Percentiles rank a stretch among this genome's conserved stretches.
Conservation (phyloP, 2,329 filamentous ascomycete species). For the Fusarium setosum region DNA sequence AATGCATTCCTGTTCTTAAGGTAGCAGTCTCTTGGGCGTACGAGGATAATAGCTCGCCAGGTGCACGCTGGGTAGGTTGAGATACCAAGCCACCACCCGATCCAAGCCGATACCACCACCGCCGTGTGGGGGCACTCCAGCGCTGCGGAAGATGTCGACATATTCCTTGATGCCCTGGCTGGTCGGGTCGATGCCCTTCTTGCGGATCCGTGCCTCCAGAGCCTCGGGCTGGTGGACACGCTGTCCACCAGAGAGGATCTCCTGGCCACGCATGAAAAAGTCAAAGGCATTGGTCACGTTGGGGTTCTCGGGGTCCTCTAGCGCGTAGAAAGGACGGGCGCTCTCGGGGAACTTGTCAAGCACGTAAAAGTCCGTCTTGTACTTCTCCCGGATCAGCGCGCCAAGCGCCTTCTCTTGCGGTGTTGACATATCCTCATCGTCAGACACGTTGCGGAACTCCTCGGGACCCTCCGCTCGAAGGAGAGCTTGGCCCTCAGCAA, state of each 20-base stretch:
- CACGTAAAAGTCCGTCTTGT: constrained; percentile 94
- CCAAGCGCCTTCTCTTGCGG: constrained; percentile 92
- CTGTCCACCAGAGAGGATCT: constrained; percentile 92
- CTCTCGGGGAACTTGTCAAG: constrained; percentile 95
- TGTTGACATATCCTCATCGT: constrained; percentile 84
- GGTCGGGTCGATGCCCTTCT: constrained; percentile 83
- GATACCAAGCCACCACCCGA: constrained; percentile 79
- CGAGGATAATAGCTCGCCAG: constrained; percentile 68
- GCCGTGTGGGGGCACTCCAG: constrained; percentile 89
- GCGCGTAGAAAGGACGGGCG: constrained; percentile 92
- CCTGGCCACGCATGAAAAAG: constrained; percentile 92
- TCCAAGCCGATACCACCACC: constrained; percentile 92
- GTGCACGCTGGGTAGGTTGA: constrained; percentile 69
- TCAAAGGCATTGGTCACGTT: constrained; percentile 78
- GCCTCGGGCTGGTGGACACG: constrained; percentile 85
- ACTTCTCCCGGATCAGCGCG: constrained; percentile 86
- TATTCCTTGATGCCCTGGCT: constrained; percentile 87
- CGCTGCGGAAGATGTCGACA: constrained; percentile 82
- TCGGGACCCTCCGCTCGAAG: constrained; percentile 78
- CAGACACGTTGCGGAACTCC: constrained; percentile 74
- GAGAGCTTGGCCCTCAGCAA: constrained; percentile 81
- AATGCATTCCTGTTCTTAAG: constrained; percentile 47
- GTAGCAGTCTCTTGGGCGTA: constrained; percentile 69
- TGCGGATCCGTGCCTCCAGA: constrained; percentile 81
- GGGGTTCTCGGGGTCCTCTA: constrained; percentile 74